Conservation (phyloP, 2,329 filamentous ascomycete species). For the Aureobasidium namibiae region DNA sequence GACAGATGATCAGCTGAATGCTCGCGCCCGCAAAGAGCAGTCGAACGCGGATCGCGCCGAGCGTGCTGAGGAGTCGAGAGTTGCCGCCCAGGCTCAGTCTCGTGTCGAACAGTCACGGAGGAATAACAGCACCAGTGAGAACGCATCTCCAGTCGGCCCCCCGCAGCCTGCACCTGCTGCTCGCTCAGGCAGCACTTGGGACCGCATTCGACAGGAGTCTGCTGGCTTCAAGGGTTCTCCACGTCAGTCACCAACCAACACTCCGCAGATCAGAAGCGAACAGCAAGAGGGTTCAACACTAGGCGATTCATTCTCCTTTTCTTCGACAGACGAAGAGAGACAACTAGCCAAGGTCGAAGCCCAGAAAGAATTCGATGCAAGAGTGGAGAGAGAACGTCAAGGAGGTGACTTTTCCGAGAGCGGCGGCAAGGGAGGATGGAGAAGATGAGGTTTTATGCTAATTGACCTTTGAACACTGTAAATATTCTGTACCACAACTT, state of each 20-base stretch:
- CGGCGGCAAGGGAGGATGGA: conserved; percentile 9
- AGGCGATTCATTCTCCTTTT: conserved; percentile 39
- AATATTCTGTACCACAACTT: not conserved
- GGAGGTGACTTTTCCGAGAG: conserved; percentile 34
- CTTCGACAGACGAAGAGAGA: conserved; percentile 34
- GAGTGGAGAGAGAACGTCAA: conserved; percentile 41
- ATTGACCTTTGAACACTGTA: not conserved
- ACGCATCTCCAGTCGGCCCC: not conserved
- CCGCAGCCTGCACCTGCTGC: not conserved
- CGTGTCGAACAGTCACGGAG: conserved; percentile 12
- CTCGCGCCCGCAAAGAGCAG: conserved; percentile 15
- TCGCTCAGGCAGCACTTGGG: conserved; percentile 34
- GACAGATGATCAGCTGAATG: conserved; percentile 23
- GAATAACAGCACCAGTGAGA: conserved; percentile 3
- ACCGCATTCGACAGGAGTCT: conserved; percentile 30
- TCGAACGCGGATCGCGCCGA: conserved; percentile 11
- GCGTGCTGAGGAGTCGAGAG: not conserved
- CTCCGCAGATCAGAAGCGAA: conserved; percentile 18
- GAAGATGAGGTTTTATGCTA: not conserved
- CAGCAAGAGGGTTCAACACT: conserved; percentile 25
- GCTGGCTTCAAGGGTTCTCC: not conserved
- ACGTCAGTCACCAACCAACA: not conserved
- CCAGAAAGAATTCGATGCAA: conserved; percentile 43
- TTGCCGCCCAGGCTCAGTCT: not conserved
- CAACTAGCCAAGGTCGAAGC: conserved; percentile 36